Base-by-base conservation (phyloP, 2,329 filamentous ascomycete genomes). In the Cercospora zeae-maydis region DNA sequence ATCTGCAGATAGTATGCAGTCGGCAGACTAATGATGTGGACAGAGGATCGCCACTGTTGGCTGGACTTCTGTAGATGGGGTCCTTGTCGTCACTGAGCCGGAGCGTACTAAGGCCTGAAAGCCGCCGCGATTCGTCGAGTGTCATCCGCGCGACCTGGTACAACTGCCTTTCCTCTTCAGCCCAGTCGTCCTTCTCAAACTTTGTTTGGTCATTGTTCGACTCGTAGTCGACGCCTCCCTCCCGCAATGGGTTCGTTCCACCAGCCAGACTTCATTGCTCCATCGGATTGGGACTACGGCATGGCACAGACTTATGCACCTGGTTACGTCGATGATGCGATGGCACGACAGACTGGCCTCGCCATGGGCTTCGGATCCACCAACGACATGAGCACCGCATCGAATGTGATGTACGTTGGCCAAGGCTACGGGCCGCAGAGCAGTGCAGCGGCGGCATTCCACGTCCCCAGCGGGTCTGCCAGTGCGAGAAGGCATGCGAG, bases 381-480 rank as follows among this genome's bases (percentile, higher is more conserved):
- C 31, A 59, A 24, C 34, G 57, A 59, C 33, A 52, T 52, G 57
- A 59, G 31, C 31, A 31, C 31, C n/a, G 45, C 33, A 19, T 42
- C 57, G 21, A 36, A 57, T 14, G 14, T 63, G 33, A 13, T 60
- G 27, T 60, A 60, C 49, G 42, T 57, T 34, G 49, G 56, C n/a
- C 61, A 56, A 30, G 45, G 30, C 10, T 61, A 58, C 36, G 47
- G 47, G 27, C 58, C 52, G 37, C 47, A 49, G 33, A 51, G 52
- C 24, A 58, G 51, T 11, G 24, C 34, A 24, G 42, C 56, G 31
- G 54, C 55, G 30, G 33, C 36, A 2, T 64, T 64, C 16, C 62
- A 61, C 24, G 31, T 64, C 5, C 62, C 62, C 21, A 58, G 30
- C 34, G 62, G 42, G 14, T 36, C 58, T 21, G 53, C 62, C 19